These are phyloP conservation scores for Euphrasia confusa DNA, from an alignment of 257 asterid genomes.

Conservation along the genomic window DNA sequence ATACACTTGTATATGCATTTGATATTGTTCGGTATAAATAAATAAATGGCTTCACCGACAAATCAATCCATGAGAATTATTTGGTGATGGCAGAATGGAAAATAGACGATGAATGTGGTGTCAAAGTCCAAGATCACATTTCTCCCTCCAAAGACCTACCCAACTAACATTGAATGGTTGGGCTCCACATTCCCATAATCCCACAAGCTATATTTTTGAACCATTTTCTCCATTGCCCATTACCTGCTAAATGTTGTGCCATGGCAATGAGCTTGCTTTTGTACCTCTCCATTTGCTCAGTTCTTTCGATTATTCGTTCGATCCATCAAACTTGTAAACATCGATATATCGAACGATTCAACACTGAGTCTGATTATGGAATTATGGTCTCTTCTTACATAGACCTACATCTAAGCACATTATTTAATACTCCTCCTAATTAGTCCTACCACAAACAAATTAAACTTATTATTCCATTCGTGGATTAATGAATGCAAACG, in stretches of 20 bases:
- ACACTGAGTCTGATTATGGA: too few relatives aligned
- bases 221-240: too few relatives aligned
- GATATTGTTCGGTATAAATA: neutral
- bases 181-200: slow-evolving; percentile 26
- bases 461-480: neutral
- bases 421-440: too few relatives aligned
- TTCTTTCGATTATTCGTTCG: too few relatives aligned
- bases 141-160: slow-evolving; percentile 27
- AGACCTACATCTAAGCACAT: neutral
- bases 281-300: too few relatives aligned
- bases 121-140: slow-evolving; percentile 27
- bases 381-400: neutral
- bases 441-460: too few relatives aligned
- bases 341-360: too few relatives aligned
- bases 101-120: slow-evolving; percentile 21
- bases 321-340: too few relatives aligned
- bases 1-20: neutral
- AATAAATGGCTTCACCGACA: slow-evolving; percentile 30
- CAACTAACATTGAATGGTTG: slow-evolving; percentile 29
- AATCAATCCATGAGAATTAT: slow-evolving; percentile 24
- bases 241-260: too few relatives aligned
- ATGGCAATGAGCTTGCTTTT: too few relatives aligned
- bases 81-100: slow-evolving; percentile 24
- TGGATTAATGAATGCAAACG: neutral
- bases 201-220: slow-evolving; percentile 11